Percentiles rank a stretch among this genome's conserved stretches.
Conservation (phyloP, 2,329 filamentous ascomycete genomes). For the Cephalotrichum gorgonifer region DNA sequence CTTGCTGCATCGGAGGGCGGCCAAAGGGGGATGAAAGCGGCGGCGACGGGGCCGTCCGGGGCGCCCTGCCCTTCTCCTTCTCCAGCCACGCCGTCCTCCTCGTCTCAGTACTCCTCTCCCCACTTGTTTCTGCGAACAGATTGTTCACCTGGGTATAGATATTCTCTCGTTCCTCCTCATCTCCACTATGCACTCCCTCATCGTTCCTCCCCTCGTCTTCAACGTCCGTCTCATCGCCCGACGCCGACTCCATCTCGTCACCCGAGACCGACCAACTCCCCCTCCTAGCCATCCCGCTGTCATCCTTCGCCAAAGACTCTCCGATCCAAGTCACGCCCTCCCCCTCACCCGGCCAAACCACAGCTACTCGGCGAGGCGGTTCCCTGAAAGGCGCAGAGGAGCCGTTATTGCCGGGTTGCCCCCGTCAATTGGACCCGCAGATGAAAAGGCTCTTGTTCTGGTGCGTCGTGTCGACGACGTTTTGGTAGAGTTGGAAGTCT, state of each 20-base stretch:
- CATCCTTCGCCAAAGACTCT: neutral
- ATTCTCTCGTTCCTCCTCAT: neutral
- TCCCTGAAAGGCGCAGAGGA: conserved; percentile 7
- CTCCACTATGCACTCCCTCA: conserved; percentile 12
- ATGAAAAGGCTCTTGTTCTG: conserved; percentile 53
- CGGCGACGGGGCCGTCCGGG: neutral
- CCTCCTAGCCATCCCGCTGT: neutral
- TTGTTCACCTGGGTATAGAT: neutral
- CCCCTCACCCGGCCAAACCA: conserved; percentile 23
- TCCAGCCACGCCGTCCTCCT: neutral
- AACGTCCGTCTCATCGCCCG: neutral
- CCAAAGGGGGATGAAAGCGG: neutral
- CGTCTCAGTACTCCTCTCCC: neutral
- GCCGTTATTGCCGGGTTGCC: conserved; percentile 16
- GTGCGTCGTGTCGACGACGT: conserved; percentile 80
- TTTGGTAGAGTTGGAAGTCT: conserved; percentile 69
- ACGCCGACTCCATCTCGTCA: neutral
- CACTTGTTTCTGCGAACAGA: neutral
- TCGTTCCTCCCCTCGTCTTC: conserved; percentile 1
- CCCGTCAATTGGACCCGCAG: conserved; percentile 41
- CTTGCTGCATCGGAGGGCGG: neutral
- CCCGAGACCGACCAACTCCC: neutral
- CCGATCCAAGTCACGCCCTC: neutral
- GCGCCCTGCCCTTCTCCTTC: neutral
- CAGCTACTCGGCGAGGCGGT: conserved; percentile 21